A percentile compares a stretch with the other conserved stretches of the same genome.
Conservation (phyloP, 2,329 filamentous ascomycete genomes). For the Chrysoporthe puriensis region DNA sequence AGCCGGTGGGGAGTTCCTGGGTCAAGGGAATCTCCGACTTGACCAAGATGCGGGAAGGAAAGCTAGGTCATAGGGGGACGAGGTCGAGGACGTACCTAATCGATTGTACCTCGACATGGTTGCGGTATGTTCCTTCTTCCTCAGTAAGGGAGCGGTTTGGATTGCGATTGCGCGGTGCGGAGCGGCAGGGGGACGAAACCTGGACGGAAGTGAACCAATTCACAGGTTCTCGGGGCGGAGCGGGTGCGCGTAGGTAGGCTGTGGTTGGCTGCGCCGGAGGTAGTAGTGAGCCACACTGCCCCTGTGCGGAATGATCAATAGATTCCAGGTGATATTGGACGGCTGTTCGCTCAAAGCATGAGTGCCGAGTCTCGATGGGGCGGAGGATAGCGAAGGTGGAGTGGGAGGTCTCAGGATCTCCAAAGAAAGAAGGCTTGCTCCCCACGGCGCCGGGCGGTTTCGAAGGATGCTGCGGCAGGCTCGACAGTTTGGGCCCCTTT, state of each 20-base stretch:
- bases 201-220: slow-evolving; percentile 9
- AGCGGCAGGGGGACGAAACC: slow-evolving; percentile 17
- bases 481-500: slow-evolving; percentile 28
- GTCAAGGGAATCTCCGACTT: slow-evolving; percentile 21
- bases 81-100: slow-evolving; percentile 60
- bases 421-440: background rate
- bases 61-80: slow-evolving; percentile 19
- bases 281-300: slow-evolving; percentile 10
- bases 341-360: background rate
- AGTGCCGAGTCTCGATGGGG: background rate
- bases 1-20: slow-evolving; percentile 16
- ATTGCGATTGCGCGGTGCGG: slow-evolving; percentile 24
- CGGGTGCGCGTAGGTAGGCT: background rate
- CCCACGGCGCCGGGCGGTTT: slow-evolving; percentile 14
- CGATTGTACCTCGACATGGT: slow-evolving; percentile 72
- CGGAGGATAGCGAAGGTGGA: slow-evolving; percentile 1
- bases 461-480: slow-evolving; percentile 24
- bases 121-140: slow-evolving; percentile 27
- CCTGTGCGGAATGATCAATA: slow-evolving; percentile 5
- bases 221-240: background rate
- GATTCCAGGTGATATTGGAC: background rate
- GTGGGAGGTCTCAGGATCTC: background rate
- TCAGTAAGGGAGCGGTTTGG: slow-evolving; percentile 24
- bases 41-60: slow-evolving; percentile 18
- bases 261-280: slow-evolving; percentile 11